Conservation (phyloP, 2,329 filamentous ascomycete genomes). For the Nemania abortiva region DNA sequence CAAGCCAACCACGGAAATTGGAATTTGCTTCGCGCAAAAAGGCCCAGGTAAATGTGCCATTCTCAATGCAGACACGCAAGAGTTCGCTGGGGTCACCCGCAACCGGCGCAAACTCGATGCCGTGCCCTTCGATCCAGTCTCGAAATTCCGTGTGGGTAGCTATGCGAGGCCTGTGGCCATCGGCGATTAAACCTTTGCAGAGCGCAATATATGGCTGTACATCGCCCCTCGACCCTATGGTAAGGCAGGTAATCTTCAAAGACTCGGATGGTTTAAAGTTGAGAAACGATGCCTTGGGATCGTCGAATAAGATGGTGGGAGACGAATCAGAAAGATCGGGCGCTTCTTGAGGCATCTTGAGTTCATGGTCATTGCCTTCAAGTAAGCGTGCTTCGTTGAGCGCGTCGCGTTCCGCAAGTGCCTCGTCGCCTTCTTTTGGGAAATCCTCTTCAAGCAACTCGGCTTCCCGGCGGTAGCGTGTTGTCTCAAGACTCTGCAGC, state of each 20-base stretch:
- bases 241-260: conserved; percentile 89
- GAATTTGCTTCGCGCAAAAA: conserved; percentile 89
- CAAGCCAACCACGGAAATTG: conserved; percentile 95
- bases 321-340: conserved; percentile 64
- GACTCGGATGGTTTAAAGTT: conserved; percentile 88
- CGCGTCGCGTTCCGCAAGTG: conserved; percentile 83
- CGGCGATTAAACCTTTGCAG: conserved; percentile 87
- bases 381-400: conserved; percentile 78
- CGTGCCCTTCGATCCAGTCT: conserved; percentile 89
- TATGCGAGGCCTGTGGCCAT: conserved; percentile 88
- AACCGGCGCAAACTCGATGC: conserved; percentile 90
- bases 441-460: conserved; percentile 76
- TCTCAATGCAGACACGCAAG: conserved; percentile 95
- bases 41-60: conserved; percentile 94
- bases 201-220: conserved; percentile 98
- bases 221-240: conserved; percentile 94
- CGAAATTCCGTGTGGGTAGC: conserved; percentile 94
- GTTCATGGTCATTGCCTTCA: conserved; percentile 63
- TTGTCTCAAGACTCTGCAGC: conserved; percentile 79
- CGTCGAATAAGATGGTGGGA: conserved; percentile 87
- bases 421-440: conserved; percentile 76
- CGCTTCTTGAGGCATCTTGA: conserved; percentile 61
- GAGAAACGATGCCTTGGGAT: conserved; percentile 86
- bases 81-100: conserved; percentile 93
- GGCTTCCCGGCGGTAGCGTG: conserved; percentile 77